Conservation (phyloP, 345 rosid species). For the Gossypium arboreum region DNA sequence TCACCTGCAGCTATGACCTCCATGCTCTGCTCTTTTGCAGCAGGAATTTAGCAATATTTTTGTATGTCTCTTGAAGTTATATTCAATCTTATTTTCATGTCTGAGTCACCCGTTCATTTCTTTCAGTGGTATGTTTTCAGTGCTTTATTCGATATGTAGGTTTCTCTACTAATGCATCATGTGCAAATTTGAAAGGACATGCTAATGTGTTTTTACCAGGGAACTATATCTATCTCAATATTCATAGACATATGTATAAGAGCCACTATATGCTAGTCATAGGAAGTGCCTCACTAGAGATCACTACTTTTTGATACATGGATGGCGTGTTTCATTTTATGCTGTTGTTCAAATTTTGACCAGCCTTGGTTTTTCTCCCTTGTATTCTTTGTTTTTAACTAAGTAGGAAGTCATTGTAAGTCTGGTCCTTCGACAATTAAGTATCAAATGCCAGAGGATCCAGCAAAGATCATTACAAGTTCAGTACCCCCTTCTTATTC, state of each 20-base stretch:
- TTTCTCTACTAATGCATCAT: conserved; percentile 4
- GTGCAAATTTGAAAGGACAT: background rate
- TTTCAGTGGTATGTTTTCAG: background rate
- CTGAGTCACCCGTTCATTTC: background rate
- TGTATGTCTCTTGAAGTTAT: background rate
- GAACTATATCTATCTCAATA: background rate
- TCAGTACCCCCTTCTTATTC: conserved; percentile 18
- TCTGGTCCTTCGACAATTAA: conserved; percentile 19
- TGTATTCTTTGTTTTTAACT: conserved; percentile 12
- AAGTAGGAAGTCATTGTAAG: conserved; percentile 23
- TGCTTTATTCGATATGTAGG: background rate
- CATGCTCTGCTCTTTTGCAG: background rate
- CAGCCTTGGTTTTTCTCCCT: conserved; percentile 2
- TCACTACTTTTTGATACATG: background rate
- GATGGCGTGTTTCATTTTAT: conserved; percentile 4
- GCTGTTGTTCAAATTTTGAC: conserved; percentile 17
- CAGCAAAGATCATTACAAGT: conserved; percentile 4
- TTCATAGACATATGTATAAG: background rate
- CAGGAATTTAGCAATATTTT: background rate
- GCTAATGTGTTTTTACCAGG: background rate
- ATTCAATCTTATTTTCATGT: background rate
- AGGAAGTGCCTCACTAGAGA: background rate
- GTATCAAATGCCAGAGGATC: conserved; percentile 18
- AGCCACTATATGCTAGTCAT: background rate
- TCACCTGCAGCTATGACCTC: background rate